Base-by-base conservation (phyloP, 2,329 filamentous ascomycete species). In the Xylariaceae sp. region DNA sequence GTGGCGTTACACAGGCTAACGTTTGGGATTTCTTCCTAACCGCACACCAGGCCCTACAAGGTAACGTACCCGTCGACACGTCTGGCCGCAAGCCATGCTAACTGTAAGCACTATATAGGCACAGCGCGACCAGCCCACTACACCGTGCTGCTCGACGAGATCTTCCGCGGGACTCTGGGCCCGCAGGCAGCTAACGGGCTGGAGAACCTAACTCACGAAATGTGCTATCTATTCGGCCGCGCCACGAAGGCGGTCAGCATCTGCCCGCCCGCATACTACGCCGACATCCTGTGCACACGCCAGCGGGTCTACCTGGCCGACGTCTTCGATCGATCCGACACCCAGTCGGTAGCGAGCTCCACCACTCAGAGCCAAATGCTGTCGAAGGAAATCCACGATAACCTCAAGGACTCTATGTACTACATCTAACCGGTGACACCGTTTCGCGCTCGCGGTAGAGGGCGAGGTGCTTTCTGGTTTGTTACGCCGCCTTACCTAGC, bases 191-290 rank as follows among this genome's bases (percentile, higher is more conserved):
- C 89, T 0, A 85, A 93, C 65, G 78, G 84, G 53, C 79, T 96
- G 0, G 87, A 95, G 69, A 81, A 81, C 61, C 76, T 90, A 54
- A 96, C 90, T 0, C 89, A 92, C 68, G 85, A 89, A 50, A 79
- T 96, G 68, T 95, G 90, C 73, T 93, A 96, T 70, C 77, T 91
- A 0, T 96, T 89, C 67, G 90, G 90, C 9, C 85, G 93, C 2
- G 91, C 92, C 0, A 95, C 91, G n/a, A 93, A 91, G 71, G 88
- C 91, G 0, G 91, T 96, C 46, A 91, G 89, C 67, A 86, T 96
- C 63, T 95, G 89, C 65, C 91, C 93, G 0, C 90, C 92, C 0
- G 92, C 91, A 0, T 96, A 96, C 77, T 96, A 96, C 67, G 92
- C 93, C 0, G 92, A 96, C 70, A 79, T 96, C 23, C 83, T 93